A percentile compares a stretch with the other conserved stretches of the same genome.
Evolutionary conservation across 208 protist species (phyloP).

Genomic region (Leishmania arabica): DNA sequence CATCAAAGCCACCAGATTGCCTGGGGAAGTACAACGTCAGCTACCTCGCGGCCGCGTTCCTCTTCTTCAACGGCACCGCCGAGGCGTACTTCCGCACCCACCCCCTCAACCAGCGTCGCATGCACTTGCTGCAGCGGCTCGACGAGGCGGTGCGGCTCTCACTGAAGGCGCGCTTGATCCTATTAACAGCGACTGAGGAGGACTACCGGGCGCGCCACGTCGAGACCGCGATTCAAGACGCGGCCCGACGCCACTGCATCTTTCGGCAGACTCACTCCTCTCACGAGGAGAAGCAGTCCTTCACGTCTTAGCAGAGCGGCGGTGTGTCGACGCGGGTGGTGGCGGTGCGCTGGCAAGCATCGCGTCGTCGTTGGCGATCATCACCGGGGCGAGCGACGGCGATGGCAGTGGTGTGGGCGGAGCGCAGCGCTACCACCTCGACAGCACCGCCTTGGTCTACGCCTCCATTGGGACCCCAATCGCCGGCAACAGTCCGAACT

Average conservation of each 20-base stretch:
- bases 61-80: slow-evolving; percentile 49
- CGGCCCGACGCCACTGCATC: slow-evolving; percentile 22
- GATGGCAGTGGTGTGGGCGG: background rate
- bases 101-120: slow-evolving; percentile 36
- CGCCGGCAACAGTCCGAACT: background rate
- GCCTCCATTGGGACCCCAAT: background rate
- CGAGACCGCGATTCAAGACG: slow-evolving; percentile 35
- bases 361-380: background rate
- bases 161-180: slow-evolving; percentile 37
- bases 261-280: slow-evolving; percentile 22
- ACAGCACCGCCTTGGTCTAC: background rate
- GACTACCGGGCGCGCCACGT: slow-evolving; percentile 42
- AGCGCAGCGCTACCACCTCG: background rate
- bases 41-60: slow-evolving; percentile 26
- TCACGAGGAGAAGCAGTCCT: background rate
- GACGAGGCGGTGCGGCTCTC: slow-evolving; percentile 34
- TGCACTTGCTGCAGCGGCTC: slow-evolving; percentile 36
- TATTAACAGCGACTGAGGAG: slow-evolving; percentile 34
- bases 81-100: slow-evolving; percentile 35
- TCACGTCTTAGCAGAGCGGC: background rate
- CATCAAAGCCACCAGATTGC: background rate
- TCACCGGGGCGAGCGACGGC: slow-evolving; percentile 8
- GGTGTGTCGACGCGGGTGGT: background rate
- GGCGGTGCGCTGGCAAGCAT: background rate
- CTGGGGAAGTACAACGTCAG: slow-evolving; percentile 3